Evolutionary conservation across 108 stramenopile species (phyloP), one percentile per base, ranked within the genome.

Genomic region (Cyclotella kingstonii): DNA sequence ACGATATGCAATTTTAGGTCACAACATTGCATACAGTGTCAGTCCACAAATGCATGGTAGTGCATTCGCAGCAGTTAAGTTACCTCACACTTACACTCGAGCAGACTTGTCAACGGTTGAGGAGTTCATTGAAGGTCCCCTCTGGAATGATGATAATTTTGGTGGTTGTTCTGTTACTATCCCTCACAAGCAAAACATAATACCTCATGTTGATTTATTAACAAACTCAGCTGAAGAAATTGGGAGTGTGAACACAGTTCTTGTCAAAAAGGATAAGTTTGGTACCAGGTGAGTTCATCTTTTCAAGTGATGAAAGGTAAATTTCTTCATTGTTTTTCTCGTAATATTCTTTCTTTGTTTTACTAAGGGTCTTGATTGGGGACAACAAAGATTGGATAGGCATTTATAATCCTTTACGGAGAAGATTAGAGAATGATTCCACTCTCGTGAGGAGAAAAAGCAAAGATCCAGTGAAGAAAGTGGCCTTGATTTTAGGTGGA

Each of bases 321-420:
- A 4, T 22, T 25, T 7, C 5, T 48, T 15, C 6, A 15, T 48
- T 21, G 22, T 15, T 26, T 25, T 25, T 22, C 4, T 4, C 5
- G 12, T 10, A 27, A 2, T 50, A 27, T 50, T 11, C 6, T 30
- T 50, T 27, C 4, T 14, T 29, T 50, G 49, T 50, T 14, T 17
- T 36, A 5, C 4, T 2, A 36, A 56, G 90, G 39, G 76, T 82
- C 19, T 72, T 95, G 22, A 76, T 84, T 40, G 98, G 99, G 6
- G 94, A 99, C 70, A 99, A 99, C 73, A 99, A 97, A 2, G 99
- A 99, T 68, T 99, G 99, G 98, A 83, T 84, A 45, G 99, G 99
- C 12, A 97, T 99, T 25, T 88, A 78, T 80, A 84, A 92, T 53
- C 95, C 97, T 3, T 51, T 99, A 22, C 63, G 81, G 57, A 75